Evolutionary conservation across 129 eudicot genomes (phyloP).

Genomic region (Escallonia herrerae): DNA sequence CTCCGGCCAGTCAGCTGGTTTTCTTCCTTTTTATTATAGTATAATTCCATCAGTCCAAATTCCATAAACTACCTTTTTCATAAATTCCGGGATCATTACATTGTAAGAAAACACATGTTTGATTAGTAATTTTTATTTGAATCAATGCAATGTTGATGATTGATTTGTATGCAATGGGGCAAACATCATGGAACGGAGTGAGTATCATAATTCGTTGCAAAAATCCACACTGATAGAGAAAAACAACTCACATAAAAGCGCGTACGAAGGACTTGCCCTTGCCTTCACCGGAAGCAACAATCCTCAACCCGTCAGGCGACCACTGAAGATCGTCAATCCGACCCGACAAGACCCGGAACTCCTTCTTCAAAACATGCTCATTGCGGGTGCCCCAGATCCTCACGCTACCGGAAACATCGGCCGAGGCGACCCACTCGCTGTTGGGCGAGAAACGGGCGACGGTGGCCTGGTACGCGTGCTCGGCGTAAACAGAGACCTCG

Average conservation of each 20-base stretch:
- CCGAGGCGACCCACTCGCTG: conserved; percentile 98
- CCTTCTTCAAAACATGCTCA: conserved; percentile 77
- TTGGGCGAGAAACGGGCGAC: conserved; percentile 91
- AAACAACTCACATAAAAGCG: conserved; percentile 73
- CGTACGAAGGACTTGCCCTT: conserved; percentile 85
- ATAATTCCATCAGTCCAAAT: no score
- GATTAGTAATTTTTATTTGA: no score
- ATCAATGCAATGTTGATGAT: no score
- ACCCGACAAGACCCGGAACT: conserved; percentile 82
- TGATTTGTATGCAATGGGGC: no score
- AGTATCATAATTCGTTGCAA: no score
- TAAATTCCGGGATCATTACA: no score
- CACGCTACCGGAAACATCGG: conserved; percentile 76
- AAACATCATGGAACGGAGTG: no score
- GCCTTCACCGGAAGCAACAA: conserved; percentile 91
- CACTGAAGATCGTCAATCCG: conserved; percentile 93
- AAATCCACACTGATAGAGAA: not conserved
- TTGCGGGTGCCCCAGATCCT: conserved; percentile 93
- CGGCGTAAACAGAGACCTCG: conserved; percentile 67
- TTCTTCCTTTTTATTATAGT: no score
- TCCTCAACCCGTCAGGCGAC: conserved; percentile 86
- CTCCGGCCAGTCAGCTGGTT: no score
- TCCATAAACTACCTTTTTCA: no score
- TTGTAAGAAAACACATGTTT: no score
- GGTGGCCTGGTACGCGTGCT: conserved; percentile 87